Percentiles rank a stretch among this genome's conserved stretches.
Conservation (phyloP, 345 rosid species). For the Punica granatum region DNA sequence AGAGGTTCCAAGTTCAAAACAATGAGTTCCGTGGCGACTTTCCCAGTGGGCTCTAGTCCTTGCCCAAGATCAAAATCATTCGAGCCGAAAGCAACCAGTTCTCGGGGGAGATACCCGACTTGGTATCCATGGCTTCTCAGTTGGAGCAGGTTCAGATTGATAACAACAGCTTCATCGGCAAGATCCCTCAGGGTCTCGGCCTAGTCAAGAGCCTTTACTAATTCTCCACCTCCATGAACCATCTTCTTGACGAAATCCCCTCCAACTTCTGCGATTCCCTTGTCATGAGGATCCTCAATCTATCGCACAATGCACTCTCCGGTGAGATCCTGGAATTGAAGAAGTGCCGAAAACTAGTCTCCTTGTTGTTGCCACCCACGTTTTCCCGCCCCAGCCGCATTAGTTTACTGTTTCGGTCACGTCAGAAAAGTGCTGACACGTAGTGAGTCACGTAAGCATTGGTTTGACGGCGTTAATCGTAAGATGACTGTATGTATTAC, state of each 20-base stretch:
- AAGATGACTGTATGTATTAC: too few species aligned
- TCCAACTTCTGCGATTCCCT: conserved; percentile 84
- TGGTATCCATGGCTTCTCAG: conserved; percentile 57
- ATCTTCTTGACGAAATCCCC: conserved; percentile 57
- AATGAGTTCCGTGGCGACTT: conserved; percentile 79
- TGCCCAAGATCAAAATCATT: too few species aligned
- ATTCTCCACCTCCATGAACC: conserved; percentile 74
- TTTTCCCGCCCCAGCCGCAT: too few species aligned
- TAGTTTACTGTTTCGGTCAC: too few species aligned
- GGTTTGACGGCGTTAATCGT: too few species aligned
- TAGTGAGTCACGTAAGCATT: too few species aligned
- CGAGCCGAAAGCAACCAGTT: conserved; percentile 75
- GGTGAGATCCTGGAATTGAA: conserved; percentile 73
- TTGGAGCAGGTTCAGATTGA: too few species aligned
- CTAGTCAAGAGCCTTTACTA: conserved; percentile 69
- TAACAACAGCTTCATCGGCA: conserved; percentile 62
- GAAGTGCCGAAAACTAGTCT: conserved; percentile 79
- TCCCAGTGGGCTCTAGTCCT: conserved; percentile 61
- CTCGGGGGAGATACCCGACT: conserved; percentile 56
- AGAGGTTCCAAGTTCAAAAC: conserved; percentile 85
- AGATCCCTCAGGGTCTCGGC: conserved; percentile 70
- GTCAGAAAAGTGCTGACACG: too few species aligned
- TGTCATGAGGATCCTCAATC: conserved; percentile 74
- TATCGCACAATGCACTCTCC: conserved; percentile 61
- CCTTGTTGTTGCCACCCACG: conserved; percentile 67